phyloP scores from a whole-genome alignment of 345 rosid species.

The Pistacia atlantica region DNA sequence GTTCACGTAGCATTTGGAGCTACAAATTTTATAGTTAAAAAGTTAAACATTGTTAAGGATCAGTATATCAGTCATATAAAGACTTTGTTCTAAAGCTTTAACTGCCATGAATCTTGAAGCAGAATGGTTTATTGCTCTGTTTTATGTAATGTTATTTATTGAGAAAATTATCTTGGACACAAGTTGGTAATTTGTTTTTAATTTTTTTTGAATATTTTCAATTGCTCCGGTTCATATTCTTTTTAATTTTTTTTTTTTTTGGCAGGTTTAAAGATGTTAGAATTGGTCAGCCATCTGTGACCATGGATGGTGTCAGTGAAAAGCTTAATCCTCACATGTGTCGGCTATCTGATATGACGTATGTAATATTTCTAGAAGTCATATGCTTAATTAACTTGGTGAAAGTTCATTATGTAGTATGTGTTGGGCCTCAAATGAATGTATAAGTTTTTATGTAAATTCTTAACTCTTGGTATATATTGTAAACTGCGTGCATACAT shows the following conservation, averaged over 20 bases:
- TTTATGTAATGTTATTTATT: background rate
- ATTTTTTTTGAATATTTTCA: background rate
- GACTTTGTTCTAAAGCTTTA: slow-evolving; percentile 1
- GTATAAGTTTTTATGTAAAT: background rate
- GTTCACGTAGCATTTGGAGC: background rate
- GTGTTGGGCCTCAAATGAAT: background rate
- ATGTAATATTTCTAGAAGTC: slow-evolving; percentile 20
- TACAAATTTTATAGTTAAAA: background rate
- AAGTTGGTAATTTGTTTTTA: background rate
- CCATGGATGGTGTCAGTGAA: slow-evolving; percentile 32
- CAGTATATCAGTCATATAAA: background rate
- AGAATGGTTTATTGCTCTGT: background rate
- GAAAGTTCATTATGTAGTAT: background rate
- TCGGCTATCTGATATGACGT: slow-evolving; percentile 85
- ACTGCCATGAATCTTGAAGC: background rate
- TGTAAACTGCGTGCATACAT: background rate
- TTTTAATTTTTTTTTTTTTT: background rate
- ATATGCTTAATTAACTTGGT: background rate
- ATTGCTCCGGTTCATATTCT: background rate
- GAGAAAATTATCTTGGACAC: background rate
- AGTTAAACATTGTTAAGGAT: background rate
- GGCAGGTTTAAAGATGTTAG: slow-evolving; percentile 75
- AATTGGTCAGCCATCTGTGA: slow-evolving; percentile 66
- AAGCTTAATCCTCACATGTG: slow-evolving; percentile 70
- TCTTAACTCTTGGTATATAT: background rate